Evolutionary conservation across 2,329 filamentous ascomycete species (phyloP), one percentile per base, ranked within the genome.

Genomic region (Pezicula radicicola): DNA sequence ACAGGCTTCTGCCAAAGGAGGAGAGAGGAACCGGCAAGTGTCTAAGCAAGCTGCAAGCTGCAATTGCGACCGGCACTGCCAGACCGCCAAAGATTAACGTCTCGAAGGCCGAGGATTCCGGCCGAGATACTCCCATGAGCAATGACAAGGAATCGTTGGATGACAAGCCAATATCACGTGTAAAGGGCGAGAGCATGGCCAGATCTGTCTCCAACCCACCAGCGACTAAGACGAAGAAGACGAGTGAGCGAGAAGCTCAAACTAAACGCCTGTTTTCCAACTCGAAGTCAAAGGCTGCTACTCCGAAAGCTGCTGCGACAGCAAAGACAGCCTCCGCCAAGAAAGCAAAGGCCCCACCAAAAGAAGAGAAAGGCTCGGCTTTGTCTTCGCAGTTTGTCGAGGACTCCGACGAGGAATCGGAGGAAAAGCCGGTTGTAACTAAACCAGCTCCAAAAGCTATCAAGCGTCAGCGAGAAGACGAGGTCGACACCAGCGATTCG

Each of bases 1-100:
- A 87, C 60, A 77, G 73, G 56, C 69, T 87, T n/a, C 69, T 85
- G 10, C 76, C 79, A 5, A 74, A 72, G 56, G 73, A 78, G 44
- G 81, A 86, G 50, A 74, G 83, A 47, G 80, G 80, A 48, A 79
- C 78, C 50, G 83, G 83, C 48, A 84, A 79, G 47, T 79, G 77
- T 47, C 68, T 87, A 33, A 86, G 83, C 68, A 82, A 79, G 59
- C 68, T 87, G 8, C 83, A 86, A 58, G 79, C 76, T 10, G 75
- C 76, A 9, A 73, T 87, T 42, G 81, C 78, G 46, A 80, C 78
- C 63, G 76, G 75, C 2, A 71, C 74, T n/a, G 69, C 67, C 30
- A 64, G 74, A n/a, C 73, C 78, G 9, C 73, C 79, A 1, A 81
- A 78, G 62, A 72, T 75, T 57, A 75, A 75, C 55, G 68, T 72